Percentiles rank a stretch among this genome's conserved stretches.
Conservation (phyloP, 805 yeast species). For the Lachancea fermentati region DNA sequence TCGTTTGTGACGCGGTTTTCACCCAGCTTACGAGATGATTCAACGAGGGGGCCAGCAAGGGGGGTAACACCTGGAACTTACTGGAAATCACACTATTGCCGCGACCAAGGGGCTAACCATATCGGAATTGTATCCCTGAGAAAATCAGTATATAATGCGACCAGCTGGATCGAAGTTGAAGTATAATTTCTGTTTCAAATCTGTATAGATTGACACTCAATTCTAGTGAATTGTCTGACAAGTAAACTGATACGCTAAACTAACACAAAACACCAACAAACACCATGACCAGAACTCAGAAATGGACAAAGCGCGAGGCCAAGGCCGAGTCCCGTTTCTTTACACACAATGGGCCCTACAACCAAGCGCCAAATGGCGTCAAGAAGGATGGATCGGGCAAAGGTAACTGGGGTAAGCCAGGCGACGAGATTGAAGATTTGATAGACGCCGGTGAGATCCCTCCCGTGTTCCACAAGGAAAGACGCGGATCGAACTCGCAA, state of each 20-base stretch:
- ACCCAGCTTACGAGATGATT: not conserved
- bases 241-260: too few species aligned
- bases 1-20: not conserved
- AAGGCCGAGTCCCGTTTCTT: constrained; percentile 64
- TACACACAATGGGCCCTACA: constrained; percentile 66
- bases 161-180: too few species aligned
- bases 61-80: too few species aligned
- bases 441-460: constrained; percentile 53
- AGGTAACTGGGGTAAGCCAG: constrained; percentile 81
- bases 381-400: constrained; percentile 85
- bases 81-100: not conserved
- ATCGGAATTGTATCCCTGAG: not conserved
- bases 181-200: too few species aligned
- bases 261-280: not conserved
- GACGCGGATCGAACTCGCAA: constrained; percentile 48
- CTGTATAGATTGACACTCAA: not conserved
- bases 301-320: constrained; percentile 63
- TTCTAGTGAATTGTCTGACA: not conserved
- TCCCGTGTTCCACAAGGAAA: constrained; percentile 39
- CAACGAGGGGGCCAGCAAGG: not conserved
- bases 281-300: constrained; percentile 70
- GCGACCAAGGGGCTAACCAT: not conserved
- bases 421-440: constrained; percentile 68
- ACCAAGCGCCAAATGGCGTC: constrained; percentile 66
- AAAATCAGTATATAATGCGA: not conserved